Evolutionary conservation across 2,329 filamentous ascomycete species (phyloP), one percentile per base, ranked within the genome.

Genomic region (Pleomassaria siparia): DNA sequence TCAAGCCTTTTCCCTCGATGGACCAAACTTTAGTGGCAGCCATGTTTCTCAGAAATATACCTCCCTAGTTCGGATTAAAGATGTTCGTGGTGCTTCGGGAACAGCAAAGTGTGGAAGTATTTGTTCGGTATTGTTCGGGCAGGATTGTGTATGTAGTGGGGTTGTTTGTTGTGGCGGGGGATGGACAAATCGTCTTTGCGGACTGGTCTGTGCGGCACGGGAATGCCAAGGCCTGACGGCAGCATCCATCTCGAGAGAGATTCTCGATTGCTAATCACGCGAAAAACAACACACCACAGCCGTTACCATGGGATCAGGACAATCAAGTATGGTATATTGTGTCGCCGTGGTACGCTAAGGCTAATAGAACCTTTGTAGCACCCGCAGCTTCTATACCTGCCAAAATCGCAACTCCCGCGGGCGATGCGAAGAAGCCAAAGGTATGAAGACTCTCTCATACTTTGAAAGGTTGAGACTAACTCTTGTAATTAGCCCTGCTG

Each of bases 1-100:
- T 96, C 63, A 97, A 82, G 65, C 87, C 87, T 77, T 88, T 94
- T 73, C 89, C 91, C 74, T 95, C 89, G 59, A 97, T 84, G 60
- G 91, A 91, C 76, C 96, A 97, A 66, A 89, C 70, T 71, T 88
- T 91, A 47, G 72, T 67, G 22, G 56, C 58, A 44, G 74, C 63
- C 76, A 80, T 81, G 37, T 22, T 56, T 35, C 20, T 24, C 28
- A 41, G 47, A 39, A 28, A 41, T 18, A 20, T 20, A 22, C 13
- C n/a, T 12, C 16, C 6, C 29, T 15, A 20, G 26, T 4, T 8
- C 18, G 6, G 11, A 41, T 25, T 46, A 41, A 46, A n/a, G n/a
- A 41, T 41, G 32, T 15, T 29, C 42, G 33, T 40, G 36, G 20
- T 43, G 20, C 28, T 36, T 26, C 43, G 15, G 18, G 16, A 13